Evolutionary conservation across 352 stramenopile genomes (phyloP), one percentile per base, ranked within the genome.

Genomic region (Pythium scleroteichum): DNA sequence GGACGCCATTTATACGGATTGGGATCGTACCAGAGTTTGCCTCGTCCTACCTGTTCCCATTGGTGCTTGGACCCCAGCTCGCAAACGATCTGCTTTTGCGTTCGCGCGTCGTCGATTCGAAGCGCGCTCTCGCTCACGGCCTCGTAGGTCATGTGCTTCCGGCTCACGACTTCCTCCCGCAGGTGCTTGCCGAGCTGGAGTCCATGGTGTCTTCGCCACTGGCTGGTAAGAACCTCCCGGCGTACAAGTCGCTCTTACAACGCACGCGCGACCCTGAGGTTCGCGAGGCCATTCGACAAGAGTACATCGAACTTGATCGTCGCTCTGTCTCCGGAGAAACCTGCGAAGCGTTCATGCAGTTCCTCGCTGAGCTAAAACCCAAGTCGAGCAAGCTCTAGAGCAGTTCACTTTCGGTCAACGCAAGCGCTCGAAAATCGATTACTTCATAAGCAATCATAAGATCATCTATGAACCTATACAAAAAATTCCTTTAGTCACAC

Each of bases 1-100:
- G 78, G 74, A 94, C 86, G 35, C 85, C 86, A 7, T 96, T 96
- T 59, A 82, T 91, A 62, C 79, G 83, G 20, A 78, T 94, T 10
- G 85, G 85, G 12, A 80, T 94, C n/a, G 79, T 92, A 39, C 87
- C 87, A 10, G 85, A 96, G 66, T 92, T 92, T 55, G 87, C 81
- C 27, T 85, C 79, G 4, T 88, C 72, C 16, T 87, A 88, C 67
- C 89, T 78, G 54, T 96, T 95, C 66, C 76, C 79, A 32, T 69
- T 77, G 53, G 45, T 93, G 35, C 64, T 95, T 39, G 81, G 84
- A 0, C 59, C 74, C 8, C 71, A 68, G 12, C 70, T 83, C 29
- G 76, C 81, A 2, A 89, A 75, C 63, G 85, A 90, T 41, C 52
- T 92, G 51, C 73, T 94, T 32, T 73, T 94, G 56, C 76, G 77